These are phyloP conservation scores for Oryza meridionalis DNA, from an alignment of 176 grass and related monocot species.

Conservation along the genomic window DNA sequence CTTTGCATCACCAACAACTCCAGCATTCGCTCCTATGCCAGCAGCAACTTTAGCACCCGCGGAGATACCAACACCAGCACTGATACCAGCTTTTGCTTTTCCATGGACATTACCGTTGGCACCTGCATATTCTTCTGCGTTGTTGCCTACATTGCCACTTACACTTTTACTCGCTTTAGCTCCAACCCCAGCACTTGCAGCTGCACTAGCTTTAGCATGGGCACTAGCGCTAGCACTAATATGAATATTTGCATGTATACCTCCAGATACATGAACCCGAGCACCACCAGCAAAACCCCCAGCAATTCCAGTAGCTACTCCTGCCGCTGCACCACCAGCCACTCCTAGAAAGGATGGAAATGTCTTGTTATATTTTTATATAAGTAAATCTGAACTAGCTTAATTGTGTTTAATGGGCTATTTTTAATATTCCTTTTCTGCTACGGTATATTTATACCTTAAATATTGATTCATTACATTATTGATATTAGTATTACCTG, in stretches of 20 bases:
- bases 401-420: background rate
- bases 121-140: background rate
- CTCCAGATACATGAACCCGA: conserved; percentile 11
- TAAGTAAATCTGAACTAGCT: background rate
- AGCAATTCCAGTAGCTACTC: conserved; percentile 21
- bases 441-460: background rate
- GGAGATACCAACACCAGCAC: background rate
- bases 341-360: conserved; percentile 25
- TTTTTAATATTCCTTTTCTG: background rate
- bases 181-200: background rate
- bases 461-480: background rate
- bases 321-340: conserved; percentile 25
- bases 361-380: background rate
- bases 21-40: background rate
- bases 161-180: background rate
- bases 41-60: background rate
- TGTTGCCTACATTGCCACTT: background rate
- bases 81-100: background rate
- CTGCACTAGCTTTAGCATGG: background rate
- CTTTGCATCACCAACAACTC: background rate
- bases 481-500: conserved; percentile 13
- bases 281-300: background rate
- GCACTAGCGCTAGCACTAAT: background rate
- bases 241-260: background rate
- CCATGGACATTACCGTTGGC: background rate